phyloP scores from a whole-genome alignment of 306 rosid genomes.

The Betula pendula region DNA sequence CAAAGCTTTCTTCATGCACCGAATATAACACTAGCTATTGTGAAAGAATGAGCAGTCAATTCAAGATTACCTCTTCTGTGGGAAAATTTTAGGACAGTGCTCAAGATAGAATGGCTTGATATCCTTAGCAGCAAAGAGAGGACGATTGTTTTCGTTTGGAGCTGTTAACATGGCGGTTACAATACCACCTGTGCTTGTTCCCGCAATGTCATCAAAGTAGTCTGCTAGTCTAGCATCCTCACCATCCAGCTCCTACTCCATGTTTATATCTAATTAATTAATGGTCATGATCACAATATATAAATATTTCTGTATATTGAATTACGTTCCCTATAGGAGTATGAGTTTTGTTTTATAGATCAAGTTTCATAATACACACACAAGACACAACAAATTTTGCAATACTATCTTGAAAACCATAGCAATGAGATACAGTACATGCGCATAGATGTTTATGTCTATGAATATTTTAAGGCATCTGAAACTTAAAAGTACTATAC shows the following conservation, averaged over 20 bases:
- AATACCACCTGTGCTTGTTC: slow-evolving; percentile 69
- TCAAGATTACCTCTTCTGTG: slow-evolving; percentile 34
- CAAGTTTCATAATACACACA: no score
- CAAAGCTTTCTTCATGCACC: not conserved
- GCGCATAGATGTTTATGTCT: no score
- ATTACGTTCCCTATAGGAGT: no score
- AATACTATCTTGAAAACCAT: no score
- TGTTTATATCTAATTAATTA: no score
- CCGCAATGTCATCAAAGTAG: slow-evolving; percentile 61
- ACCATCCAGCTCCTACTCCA: slow-evolving; percentile 58
- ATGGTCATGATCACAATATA: no score
- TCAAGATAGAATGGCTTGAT: slow-evolving; percentile 48
- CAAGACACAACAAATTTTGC: no score
- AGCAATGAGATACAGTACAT: no score
- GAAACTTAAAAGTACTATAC: no score
- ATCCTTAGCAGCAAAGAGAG: slow-evolving; percentile 56
- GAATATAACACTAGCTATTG: not conserved
- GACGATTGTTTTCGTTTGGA: slow-evolving; percentile 46
- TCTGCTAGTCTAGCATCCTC: slow-evolving; percentile 63
- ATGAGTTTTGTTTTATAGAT: no score
- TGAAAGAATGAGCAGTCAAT: not conserved
- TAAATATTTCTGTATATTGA: no score
- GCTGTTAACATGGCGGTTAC: slow-evolving; percentile 60
- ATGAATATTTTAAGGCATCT: no score
- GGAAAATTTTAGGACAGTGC: slow-evolving; percentile 57